Base-by-base conservation (phyloP, 2,329 filamentous ascomycete genomes). In the Cladosporium colombiae region DNA sequence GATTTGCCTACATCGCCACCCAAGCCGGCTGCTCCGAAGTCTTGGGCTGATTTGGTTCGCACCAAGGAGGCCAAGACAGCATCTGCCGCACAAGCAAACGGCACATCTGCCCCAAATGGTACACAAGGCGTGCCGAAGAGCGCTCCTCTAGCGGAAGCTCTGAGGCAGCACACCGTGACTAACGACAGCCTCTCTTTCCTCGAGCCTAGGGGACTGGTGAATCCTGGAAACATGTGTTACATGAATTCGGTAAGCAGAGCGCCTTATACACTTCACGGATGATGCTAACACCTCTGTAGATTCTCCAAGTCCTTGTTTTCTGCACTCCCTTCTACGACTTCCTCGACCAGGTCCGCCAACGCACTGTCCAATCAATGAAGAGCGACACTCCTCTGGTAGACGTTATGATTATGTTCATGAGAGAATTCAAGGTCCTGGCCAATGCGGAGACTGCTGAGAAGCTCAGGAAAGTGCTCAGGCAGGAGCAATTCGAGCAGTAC, bases 141-240 rank as follows among this genome's bases (percentile, higher is more conserved):
- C 40, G 74, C 74, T 11, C 89, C 91, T 21, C 81, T 96, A 61
- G 89, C 88, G 3, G 91, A 97, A 71, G 91, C 91, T 40, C 83
- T 99, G 62, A 85, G 85, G 59, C 86, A 87, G 31, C 95, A 93
- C 77, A 86, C 85, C 62, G 88, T 93, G 27, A 85, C 87, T 65
- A 82, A 83, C 44, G 84, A 84, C 56, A 91, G 90, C 73, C 82
- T 94, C 70, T 84, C 90, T 21, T 97, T 97, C 74, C 84, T 99
- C 60, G 92, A 98, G 79, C 95, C 95, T 60, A 88, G 94, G 70
- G 95, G 95, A 58, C 85, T 99, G 74, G 91, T 97, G 71, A 99
- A 99, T 80, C 96, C 94, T 49, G 95, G 95, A 59, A 98, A 99
- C 76, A 96, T 98, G 91, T 99, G 95, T 80, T 99, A 99, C 81